phyloP scores from a whole-genome alignment of 2,329 filamentous ascomycete species.

The Dactylellina leptospora region DNA sequence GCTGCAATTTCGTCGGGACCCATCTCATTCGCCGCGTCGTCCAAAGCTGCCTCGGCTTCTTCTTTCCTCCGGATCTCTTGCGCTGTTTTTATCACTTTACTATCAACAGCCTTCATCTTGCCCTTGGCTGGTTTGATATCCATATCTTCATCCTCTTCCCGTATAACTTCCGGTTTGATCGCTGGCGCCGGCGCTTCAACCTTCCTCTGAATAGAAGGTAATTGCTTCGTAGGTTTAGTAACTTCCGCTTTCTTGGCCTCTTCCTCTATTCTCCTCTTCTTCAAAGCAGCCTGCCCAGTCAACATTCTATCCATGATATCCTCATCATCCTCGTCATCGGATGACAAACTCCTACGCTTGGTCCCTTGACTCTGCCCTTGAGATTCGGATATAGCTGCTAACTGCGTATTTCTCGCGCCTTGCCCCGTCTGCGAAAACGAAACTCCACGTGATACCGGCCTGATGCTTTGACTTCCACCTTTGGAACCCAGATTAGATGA shows the following conservation, averaged over 20 bases:
- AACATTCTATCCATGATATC: slow-evolving; percentile 77
- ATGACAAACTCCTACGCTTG: slow-evolving; percentile 23
- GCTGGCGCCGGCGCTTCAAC: slow-evolving; percentile 15
- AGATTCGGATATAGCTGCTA: slow-evolving; percentile 33
- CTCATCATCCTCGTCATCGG: slow-evolving; percentile 60
- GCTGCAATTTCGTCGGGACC: slow-evolving; percentile 64
- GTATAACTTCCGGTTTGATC: slow-evolving; percentile 23
- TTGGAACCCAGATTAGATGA: slow-evolving; percentile 1
- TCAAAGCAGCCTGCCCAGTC: slow-evolving; percentile 78
- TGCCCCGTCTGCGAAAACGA: slow-evolving; percentile 48
- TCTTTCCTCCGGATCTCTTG: slow-evolving; percentile 71
- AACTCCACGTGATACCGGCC: slow-evolving; percentile 57
- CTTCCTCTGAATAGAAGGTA: slow-evolving; percentile 33
- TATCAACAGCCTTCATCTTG: slow-evolving; percentile 62
- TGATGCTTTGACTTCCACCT: slow-evolving; percentile 1
- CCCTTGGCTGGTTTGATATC: slow-evolving; percentile 59
- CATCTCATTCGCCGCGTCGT: slow-evolving; percentile 66
- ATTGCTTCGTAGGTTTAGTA: slow-evolving; percentile 21
- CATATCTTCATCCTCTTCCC: slow-evolving; percentile 43
- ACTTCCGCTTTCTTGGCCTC: slow-evolving; percentile 58
- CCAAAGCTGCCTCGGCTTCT: slow-evolving; percentile 69
- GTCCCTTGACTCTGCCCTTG: slow-evolving; percentile 9
- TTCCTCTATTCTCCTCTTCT: slow-evolving; percentile 75
- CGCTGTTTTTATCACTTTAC: slow-evolving; percentile 70
- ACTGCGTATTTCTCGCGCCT: slow-evolving; percentile 13